Conservation (phyloP, 352 stramenopile species). For the Globisporangium irregulare region DNA sequence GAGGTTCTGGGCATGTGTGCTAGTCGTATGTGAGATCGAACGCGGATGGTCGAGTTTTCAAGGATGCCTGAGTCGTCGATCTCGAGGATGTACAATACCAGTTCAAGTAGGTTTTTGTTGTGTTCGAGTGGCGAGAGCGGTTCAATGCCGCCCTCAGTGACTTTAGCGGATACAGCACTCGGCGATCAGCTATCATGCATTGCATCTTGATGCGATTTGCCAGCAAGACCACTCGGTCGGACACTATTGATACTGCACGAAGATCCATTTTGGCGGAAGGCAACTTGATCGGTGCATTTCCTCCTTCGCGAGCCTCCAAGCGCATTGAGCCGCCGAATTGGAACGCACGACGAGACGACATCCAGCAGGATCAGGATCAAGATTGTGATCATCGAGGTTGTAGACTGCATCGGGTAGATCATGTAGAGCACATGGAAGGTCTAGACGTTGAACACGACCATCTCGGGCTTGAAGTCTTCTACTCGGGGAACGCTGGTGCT, state of each 20-base stretch:
- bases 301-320: not conserved
- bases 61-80: not conserved
- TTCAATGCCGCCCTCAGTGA: not conserved
- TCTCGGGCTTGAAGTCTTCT: constrained; percentile 35
- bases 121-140: not conserved
- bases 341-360: constrained; percentile 25
- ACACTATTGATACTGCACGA: not conserved
- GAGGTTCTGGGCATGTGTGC: no score
- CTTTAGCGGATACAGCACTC: not conserved
- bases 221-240: not conserved
- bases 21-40: no score
- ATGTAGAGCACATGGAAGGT: constrained; percentile 26
- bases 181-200: not conserved
- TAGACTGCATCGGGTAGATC: constrained; percentile 32
- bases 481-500: not conserved
- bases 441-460: constrained; percentile 38
- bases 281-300: no score
- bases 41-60: not conserved
- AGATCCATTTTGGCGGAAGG: not conserved
- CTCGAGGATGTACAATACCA: not conserved
- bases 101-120: not conserved
- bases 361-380: constrained; percentile 33
- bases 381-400: constrained; percentile 25
- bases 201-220: not conserved
- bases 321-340: constrained; percentile 26